phyloP scores from a whole-genome alignment of 2,329 filamentous ascomycete genomes.

The Diaporthe eres region DNA sequence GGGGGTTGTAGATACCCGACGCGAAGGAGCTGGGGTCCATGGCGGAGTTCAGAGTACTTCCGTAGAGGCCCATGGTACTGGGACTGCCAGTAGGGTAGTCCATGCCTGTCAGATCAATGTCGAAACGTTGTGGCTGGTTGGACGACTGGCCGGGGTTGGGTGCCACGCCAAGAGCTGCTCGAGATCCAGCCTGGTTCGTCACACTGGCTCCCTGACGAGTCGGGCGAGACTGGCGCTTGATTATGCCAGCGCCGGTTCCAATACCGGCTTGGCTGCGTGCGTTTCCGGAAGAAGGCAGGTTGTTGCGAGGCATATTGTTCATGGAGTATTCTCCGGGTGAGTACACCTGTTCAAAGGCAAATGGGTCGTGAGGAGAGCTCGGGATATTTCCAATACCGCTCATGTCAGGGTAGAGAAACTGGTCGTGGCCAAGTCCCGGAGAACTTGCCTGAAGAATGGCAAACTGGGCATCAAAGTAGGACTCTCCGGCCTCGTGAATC shows the following conservation, averaged over 20 bases:
- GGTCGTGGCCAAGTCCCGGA: not conserved
- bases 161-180: not conserved
- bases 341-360: too few relatives aligned
- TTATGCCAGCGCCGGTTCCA: not conserved
- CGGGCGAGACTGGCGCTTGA: not conserved
- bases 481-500: constrained; percentile 6
- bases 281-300: not conserved
- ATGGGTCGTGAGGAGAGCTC: too few relatives aligned
- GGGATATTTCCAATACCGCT: not conserved
- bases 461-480: not conserved
- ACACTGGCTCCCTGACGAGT: not conserved
- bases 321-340: too few relatives aligned
- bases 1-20: not conserved
- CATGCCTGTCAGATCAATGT: not conserved
- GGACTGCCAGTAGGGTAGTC: not conserved
- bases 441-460: not conserved
- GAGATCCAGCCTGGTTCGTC: not conserved
- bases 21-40: not conserved
- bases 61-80: not conserved
- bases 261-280: not conserved
- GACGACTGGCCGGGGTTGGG: not conserved
- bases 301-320: not conserved
- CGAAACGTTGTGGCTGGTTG: not conserved
- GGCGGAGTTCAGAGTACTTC: not conserved
- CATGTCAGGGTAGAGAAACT: not conserved